Conservation (phyloP, 108 stramenopile species). For the Skeletonema tropicum region DNA sequence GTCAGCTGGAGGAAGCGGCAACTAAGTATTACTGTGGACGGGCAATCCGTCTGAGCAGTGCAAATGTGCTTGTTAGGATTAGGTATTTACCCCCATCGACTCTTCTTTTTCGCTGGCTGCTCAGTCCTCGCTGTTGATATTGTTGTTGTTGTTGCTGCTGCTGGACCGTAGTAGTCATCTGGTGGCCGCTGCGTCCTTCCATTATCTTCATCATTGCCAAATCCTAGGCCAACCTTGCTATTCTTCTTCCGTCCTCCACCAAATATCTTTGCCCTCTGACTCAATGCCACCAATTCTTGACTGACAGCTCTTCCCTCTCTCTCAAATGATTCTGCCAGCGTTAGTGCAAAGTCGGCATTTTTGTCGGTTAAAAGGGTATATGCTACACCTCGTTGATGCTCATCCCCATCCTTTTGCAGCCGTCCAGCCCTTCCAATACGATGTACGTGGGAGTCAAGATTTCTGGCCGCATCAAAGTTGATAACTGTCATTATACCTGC, state of each 20-base stretch:
- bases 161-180: conserved; percentile 1
- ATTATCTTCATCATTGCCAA: conserved; percentile 14
- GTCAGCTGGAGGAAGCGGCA: too few species aligned
- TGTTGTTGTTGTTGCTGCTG: neutral
- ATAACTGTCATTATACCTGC: conserved; percentile 90
- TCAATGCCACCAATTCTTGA: conserved; percentile 52
- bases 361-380: conserved; percentile 78
- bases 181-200: neutral
- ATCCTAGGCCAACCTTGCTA: conserved; percentile 54
- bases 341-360: conserved; percentile 76
- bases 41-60: too few species aligned
- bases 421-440: conserved; percentile 97
- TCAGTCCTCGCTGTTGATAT: neutral
- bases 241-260: conserved; percentile 48
- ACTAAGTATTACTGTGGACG: too few species aligned
- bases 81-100: conserved; percentile 23
- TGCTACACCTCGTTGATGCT: conserved; percentile 66
- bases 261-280: conserved; percentile 44
- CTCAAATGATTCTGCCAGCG: conserved; percentile 66
- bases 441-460: conserved; percentile 94
- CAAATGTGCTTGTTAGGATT: too few species aligned
- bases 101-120: conserved; percentile 10
- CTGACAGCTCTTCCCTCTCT: conserved; percentile 69
- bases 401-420: conserved; percentile 70
- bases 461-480: conserved; percentile 93